Conservation (phyloP, 1,284 basidiomycete genomes). For the Testicularia cyperi region DNA sequence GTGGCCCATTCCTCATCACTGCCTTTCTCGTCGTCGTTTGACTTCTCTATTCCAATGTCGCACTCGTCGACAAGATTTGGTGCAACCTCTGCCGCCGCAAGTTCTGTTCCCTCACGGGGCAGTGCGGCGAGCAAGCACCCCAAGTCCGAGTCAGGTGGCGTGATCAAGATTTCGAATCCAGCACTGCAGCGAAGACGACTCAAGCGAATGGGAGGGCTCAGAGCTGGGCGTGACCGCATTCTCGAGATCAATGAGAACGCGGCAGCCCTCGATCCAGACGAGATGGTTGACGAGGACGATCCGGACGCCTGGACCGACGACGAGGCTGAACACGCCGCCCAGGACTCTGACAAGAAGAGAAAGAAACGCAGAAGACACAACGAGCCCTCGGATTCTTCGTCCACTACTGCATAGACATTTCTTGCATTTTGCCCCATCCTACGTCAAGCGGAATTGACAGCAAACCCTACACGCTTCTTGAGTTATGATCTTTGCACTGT, state of each 20-base stretch:
- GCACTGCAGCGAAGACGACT: constrained; percentile 9
- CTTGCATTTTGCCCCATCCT: no score
- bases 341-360: no score
- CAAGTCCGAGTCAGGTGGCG: background rate
- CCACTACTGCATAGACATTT: no score
- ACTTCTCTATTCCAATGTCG: background rate
- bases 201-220: constrained; percentile 16
- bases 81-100: background rate
- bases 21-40: constrained; percentile 1
- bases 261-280: constrained; percentile 3
- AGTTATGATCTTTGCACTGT: no score
- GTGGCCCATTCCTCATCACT: background rate
- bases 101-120: background rate
- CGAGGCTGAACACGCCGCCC: constrained; percentile 1
- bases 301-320: constrained; percentile 31
- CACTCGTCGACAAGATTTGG: background rate
- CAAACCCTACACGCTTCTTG: no score
- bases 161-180: constrained; percentile 23
- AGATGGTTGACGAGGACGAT: constrained; percentile 8
- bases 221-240: constrained; percentile 15
- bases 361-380: no score
- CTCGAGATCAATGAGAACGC: constrained; percentile 8
- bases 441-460: no score
- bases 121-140: background rate
- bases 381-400: no score